A percentile compares a stretch with the other conserved stretches of the same genome.
These are phyloP conservation scores for Blumeriella jaapii DNA, from an alignment of 2,329 filamentous ascomycete species.

Conservation along the genomic window DNA sequence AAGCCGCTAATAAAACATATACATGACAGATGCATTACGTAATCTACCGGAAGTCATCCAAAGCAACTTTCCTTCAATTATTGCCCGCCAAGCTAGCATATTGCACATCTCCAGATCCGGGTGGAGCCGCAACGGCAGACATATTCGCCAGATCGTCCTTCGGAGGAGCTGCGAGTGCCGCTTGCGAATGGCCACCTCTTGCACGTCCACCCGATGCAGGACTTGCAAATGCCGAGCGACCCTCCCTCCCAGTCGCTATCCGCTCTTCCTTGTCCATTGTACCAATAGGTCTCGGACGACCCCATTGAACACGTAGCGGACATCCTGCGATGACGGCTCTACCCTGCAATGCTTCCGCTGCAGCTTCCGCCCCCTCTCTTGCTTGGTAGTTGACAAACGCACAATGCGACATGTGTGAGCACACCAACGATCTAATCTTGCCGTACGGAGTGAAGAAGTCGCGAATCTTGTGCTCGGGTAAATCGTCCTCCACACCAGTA, in stretches of 20 bases:
- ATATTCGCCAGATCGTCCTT: conserved; percentile 25
- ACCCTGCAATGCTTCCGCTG: conserved; percentile 75
- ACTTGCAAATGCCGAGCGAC: conserved; percentile 45
- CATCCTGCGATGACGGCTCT: conserved; percentile 84
- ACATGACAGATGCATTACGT: no score
- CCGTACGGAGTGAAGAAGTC: conserved; percentile 84
- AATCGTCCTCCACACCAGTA: conserved; percentile 89
- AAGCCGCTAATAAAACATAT: no score
- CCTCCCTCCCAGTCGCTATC: conserved; percentile 69
- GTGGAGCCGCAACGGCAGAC: conserved; percentile 57
- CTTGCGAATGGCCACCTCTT: conserved; percentile 21
- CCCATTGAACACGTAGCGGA: conserved; percentile 83
- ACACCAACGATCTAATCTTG: conserved; percentile 83
- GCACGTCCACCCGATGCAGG: conserved; percentile 30
- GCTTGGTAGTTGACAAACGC: conserved; percentile 93
- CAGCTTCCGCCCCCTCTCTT: conserved; percentile 72
- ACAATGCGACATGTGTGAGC: conserved; percentile 93
- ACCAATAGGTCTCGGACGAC: conserved; percentile 81
- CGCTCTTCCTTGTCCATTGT: conserved; percentile 83
- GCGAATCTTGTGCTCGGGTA: conserved; percentile 84
- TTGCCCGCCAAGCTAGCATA: conserved; percentile 82
- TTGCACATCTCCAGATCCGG: conserved; percentile 63
- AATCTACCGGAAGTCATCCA: conserved; percentile 1
- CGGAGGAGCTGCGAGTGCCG: conserved; percentile 15
- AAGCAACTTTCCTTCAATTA: conserved; percentile 32